Conservation (phyloP, 1,139 yeast genomes). For the Scheffersomyces titani region DNA sequence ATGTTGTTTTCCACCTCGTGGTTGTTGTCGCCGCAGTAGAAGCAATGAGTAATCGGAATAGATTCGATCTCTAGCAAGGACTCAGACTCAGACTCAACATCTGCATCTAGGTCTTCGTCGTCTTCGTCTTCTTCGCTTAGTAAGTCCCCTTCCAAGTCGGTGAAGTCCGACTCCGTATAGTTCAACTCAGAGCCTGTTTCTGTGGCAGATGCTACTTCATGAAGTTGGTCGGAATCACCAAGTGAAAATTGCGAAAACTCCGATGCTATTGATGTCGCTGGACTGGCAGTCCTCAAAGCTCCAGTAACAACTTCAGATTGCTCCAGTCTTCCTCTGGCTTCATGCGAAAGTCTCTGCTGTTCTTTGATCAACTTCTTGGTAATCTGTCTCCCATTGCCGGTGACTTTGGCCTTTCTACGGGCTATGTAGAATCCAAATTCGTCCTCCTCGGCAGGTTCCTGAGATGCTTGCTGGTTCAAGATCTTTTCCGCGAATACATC, state of each 20-base stretch:
- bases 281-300: conserved; percentile 43
- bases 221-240: conserved; percentile 49
- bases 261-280: conserved; percentile 55
- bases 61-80: conserved; percentile 23
- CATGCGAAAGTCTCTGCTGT: conserved; percentile 13
- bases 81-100: conserved; percentile 17
- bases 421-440: conserved; percentile 63
- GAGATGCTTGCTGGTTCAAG: conserved; percentile 27
- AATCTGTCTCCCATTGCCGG: conserved; percentile 18
- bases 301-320: conserved; percentile 13
- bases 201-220: conserved; percentile 39
- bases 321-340: conserved; percentile 9
- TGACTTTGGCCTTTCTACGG: conserved; percentile 26
- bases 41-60: conserved; percentile 38
- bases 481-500: conserved; percentile 82
- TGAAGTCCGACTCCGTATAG: conserved; percentile 42
- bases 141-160: conserved; percentile 29
- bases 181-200: conserved; percentile 55
- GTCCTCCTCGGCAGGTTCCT: conserved; percentile 51
- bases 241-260: conserved; percentile 66
- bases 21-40: conserved; percentile 42
- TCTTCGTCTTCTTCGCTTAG: conserved; percentile 30
- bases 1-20: conserved; percentile 44
- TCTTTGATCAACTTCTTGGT: conserved; percentile 21
- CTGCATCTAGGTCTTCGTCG: conserved; percentile 20